These are phyloP conservation scores for Polymyxa betae DNA, from an alignment of 208 protist species.

Conservation along the genomic window DNA sequence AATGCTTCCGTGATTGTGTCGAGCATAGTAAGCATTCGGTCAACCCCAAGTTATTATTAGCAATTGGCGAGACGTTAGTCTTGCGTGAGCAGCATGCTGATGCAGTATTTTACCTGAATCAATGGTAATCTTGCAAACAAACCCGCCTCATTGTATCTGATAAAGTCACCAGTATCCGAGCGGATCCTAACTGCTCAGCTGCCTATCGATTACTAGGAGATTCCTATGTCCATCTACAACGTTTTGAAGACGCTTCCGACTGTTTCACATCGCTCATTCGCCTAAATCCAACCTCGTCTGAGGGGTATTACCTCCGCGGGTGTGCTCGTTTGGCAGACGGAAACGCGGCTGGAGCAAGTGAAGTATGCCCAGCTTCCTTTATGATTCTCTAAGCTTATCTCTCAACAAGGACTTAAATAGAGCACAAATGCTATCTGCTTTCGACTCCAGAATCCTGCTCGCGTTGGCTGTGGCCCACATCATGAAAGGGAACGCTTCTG, in stretches of 20 bases:
- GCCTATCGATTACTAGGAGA: neutral
- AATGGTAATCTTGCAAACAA: no score
- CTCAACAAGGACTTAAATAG: no score
- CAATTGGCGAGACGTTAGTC: neutral
- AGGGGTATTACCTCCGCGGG: neutral
- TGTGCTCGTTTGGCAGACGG: neutral
- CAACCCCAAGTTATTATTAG: neutral
- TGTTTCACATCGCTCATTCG: neutral
- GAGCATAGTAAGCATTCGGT: neutral
- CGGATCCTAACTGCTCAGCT: neutral
- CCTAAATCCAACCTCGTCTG: neutral
- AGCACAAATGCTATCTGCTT: no score
- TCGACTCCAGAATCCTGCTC: neutral
- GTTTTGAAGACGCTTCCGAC: neutral
- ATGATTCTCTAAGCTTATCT: no score
- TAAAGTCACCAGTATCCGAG: neutral
- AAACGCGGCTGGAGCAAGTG: neutral
- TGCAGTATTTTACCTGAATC: neutral
- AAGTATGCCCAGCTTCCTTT: neutral
- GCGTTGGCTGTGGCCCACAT: neutral
- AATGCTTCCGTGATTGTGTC: neutral
- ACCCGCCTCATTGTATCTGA: no score
- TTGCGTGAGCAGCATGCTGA: neutral
- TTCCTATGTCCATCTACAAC: neutral
- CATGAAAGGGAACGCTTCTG: neutral